Conservation (phyloP, 2,329 filamentous ascomycete genomes). For the Cryphonectria carpinicola region DNA sequence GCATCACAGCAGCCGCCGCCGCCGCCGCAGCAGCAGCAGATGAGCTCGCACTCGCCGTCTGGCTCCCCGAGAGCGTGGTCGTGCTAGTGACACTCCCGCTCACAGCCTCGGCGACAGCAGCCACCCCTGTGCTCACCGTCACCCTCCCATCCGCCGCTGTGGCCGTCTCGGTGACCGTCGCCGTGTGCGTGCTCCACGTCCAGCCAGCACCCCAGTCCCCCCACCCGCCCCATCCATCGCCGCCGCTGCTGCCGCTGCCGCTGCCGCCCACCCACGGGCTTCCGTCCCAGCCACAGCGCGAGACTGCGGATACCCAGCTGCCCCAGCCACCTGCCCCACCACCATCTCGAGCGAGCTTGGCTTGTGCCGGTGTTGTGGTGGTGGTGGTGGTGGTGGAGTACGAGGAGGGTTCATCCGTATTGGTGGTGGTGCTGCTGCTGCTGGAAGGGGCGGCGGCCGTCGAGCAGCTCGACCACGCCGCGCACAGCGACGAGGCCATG, state of each 20-base stretch:
- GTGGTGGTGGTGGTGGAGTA: no score
- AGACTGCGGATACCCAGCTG: constrained; percentile 41
- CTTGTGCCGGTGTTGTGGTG: background rate
- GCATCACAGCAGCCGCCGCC: no score
- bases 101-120: constrained; percentile 37
- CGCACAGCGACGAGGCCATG: constrained; percentile 47
- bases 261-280: constrained; percentile 43
- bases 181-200: constrained; percentile 40
- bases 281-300: constrained; percentile 46
- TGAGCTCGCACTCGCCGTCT: constrained; percentile 7
- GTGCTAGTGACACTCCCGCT: constrained; percentile 38
- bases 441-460: constrained; percentile 36
- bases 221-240: constrained; percentile 44
- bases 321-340: constrained; percentile 15
- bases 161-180: constrained; percentile 41
- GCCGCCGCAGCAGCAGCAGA: background rate
- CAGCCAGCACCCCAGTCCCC: constrained; percentile 47
- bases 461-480: constrained; percentile 44
- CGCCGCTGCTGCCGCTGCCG: constrained; percentile 32
- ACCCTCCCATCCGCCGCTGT: constrained; percentile 37
- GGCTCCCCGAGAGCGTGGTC: constrained; percentile 34
- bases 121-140: constrained; percentile 36
- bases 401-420: background rate
- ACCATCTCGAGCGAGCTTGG: background rate
- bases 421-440: background rate